Conservation (phyloP, 2,329 filamentous ascomycete species). For the Ophiostoma perfectum region DNA sequence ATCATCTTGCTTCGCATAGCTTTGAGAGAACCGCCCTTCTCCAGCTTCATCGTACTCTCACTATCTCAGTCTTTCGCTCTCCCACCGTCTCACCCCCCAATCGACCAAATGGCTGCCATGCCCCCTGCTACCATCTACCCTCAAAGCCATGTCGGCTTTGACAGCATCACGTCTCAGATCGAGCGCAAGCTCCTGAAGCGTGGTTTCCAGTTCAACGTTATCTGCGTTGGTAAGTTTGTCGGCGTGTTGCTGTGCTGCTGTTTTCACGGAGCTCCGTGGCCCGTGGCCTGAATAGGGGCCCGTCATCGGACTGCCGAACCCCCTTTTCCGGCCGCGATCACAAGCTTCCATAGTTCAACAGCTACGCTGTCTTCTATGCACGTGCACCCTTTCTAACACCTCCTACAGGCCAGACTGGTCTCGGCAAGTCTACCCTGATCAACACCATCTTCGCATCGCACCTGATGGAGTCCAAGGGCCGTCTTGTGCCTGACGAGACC, state of each 20-base stretch:
- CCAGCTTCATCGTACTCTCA: slow-evolving; percentile 9
- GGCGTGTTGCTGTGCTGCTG: not conserved
- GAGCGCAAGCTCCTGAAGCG: slow-evolving; percentile 99
- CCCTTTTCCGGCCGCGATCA: slow-evolving; percentile 6
- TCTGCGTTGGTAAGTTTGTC: slow-evolving; percentile 82
- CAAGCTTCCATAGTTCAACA: slow-evolving; percentile 5
- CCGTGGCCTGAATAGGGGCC: not conserved
- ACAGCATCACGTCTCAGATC: slow-evolving; percentile 99
- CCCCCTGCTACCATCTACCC: slow-evolving; percentile 72
- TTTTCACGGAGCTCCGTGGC: not conserved
- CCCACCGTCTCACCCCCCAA: not conserved
- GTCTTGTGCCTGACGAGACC: slow-evolving; percentile 83
- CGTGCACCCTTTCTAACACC: slow-evolving; percentile 3
- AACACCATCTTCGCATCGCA: slow-evolving; percentile 99
- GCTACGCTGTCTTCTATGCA: not conserved
- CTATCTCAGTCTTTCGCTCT: not conserved
- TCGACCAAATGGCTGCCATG: slow-evolving; percentile 52
- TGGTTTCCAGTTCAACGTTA: slow-evolving; percentile 96
- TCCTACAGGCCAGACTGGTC: slow-evolving; percentile 80
- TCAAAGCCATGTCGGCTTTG: slow-evolving; percentile 98
- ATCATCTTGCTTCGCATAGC: slow-evolving; percentile 1
- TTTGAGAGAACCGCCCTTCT: not conserved
- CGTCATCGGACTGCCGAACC: not conserved
- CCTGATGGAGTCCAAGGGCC: slow-evolving; percentile 97
- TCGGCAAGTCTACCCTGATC: slow-evolving; percentile 98